Evolutionary conservation across 139 green algal genomes (phyloP).

Genomic region (Chlorella vulgaris): DNA sequence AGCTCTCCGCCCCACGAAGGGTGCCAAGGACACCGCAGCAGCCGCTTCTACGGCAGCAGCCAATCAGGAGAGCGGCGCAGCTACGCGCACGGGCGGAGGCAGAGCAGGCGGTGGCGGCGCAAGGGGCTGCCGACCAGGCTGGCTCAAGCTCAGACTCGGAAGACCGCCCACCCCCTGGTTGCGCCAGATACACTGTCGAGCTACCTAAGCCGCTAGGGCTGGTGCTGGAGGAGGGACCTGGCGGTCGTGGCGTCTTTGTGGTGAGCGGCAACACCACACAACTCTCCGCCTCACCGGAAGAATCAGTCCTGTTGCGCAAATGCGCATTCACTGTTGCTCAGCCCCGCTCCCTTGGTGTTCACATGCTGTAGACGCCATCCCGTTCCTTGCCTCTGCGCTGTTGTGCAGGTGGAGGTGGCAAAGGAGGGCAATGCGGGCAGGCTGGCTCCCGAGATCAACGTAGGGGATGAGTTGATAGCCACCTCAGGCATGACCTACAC

Average conservation of each 20-base stretch:
- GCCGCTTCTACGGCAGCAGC: neutral
- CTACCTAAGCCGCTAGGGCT: constrained; percentile 50
- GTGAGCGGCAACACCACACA: neutral
- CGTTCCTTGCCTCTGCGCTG: no score
- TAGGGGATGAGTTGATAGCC: constrained; percentile 47
- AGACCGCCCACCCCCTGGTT: constrained; percentile 36
- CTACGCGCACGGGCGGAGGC: neutral
- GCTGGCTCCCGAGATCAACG: constrained; percentile 20
- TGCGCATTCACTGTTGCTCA: no score
- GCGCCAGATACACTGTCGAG: constrained; percentile 42
- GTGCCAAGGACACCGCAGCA: no score
- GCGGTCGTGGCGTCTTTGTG: constrained; percentile 35
- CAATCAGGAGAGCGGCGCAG: neutral
- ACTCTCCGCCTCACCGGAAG: no score
- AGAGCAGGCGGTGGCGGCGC: neutral
- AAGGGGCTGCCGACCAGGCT: neutral
- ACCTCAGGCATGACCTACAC: constrained; percentile 41
- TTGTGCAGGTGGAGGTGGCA: constrained; percentile 43
- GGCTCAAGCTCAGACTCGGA: neutral
- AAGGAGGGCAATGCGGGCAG: constrained; percentile 34
- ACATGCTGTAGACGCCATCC: no score
- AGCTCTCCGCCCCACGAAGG: neutral
- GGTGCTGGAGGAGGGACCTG: constrained; percentile 45
- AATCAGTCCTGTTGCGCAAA: no score
- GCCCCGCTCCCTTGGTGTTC: no score